phyloP scores from a whole-genome alignment of 257 asterid genomes.

The Lycium barbarum region DNA sequence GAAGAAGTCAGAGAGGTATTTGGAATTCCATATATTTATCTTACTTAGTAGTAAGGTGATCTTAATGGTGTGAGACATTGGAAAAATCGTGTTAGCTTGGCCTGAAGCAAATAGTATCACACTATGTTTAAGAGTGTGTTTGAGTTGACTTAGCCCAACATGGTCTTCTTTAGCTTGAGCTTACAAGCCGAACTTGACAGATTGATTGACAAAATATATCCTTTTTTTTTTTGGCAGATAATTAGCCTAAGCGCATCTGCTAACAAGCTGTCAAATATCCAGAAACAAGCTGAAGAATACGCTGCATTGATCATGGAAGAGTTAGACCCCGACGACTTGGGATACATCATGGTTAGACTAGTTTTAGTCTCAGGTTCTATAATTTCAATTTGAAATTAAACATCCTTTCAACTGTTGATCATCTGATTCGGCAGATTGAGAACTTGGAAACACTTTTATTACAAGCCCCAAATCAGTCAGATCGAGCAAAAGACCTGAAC shows the following conservation, averaged over 20 bases:
- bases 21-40: not conserved
- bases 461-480: constrained; percentile 70
- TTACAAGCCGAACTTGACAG: not conserved
- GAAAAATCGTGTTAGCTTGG: not conserved
- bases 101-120: not conserved
- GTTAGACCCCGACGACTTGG: constrained; percentile 43
- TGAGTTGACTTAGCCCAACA: not conserved
- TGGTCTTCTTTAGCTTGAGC: not conserved
- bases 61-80: not conserved
- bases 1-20: constrained; percentile 66
- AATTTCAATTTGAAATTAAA: not conserved
- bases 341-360: constrained; percentile 47
- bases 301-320: constrained; percentile 55
- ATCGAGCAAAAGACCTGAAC: constrained; percentile 56
- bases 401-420: not conserved
- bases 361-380: not conserved
- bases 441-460: constrained; percentile 77
- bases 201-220: not conserved
- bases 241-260: constrained; percentile 48
- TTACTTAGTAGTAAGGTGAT: not conserved
- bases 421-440: constrained; percentile 58
- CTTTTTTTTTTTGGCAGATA: constrained; percentile 34
- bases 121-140: not conserved
- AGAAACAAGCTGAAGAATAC: constrained; percentile 46
- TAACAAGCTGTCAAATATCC: constrained; percentile 47